phyloP scores from a whole-genome alignment of 2,329 filamentous ascomycete species.

The Xylariaceae sp. region DNA sequence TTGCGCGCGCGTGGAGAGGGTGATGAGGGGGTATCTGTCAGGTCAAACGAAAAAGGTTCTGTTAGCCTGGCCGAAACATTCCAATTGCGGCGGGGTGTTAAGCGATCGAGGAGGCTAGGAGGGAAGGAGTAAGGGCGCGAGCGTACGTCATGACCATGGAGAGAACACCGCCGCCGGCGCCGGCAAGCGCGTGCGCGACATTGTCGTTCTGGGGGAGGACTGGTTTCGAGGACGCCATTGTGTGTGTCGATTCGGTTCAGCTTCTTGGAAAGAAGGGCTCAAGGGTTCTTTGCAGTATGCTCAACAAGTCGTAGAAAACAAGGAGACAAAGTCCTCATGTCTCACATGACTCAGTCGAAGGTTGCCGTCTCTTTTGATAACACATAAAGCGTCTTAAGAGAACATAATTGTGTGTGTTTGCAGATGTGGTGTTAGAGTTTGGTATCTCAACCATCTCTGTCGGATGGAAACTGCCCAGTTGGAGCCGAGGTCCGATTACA shows the following conservation, averaged over 20 bases:
- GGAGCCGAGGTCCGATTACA: conserved; percentile 30
- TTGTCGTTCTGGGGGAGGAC: conserved; percentile 86
- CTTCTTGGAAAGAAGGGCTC: too few relatives aligned
- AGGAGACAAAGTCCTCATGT: conserved; percentile 3
- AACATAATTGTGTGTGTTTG: too few relatives aligned
- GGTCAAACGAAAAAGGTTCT: too few relatives aligned
- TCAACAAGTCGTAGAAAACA: conserved; percentile 1
- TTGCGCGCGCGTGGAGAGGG: conserved; percentile 92
- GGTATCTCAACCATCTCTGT: conserved; percentile 1
- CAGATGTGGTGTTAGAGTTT: conserved; percentile 11
- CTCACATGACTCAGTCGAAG: not conserved
- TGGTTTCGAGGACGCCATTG: conserved; percentile 42
- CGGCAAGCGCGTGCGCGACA: conserved; percentile 89
- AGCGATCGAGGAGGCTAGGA: not conserved
- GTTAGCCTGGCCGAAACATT: too few relatives aligned
- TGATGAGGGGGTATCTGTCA: conserved; percentile 85
- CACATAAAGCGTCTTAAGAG: too few relatives aligned
- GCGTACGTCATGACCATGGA: conserved; percentile 89
- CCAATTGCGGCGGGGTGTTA: not conserved
- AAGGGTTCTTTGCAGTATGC: conserved; percentile 1
- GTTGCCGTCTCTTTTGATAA: too few relatives aligned
- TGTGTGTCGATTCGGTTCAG: conserved; percentile 1
- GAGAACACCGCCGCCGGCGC: conserved; percentile 85
- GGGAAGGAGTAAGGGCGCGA: conserved; percentile 3
- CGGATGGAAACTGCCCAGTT: conserved; percentile 1